Conservation (phyloP, 2,329 filamentous ascomycete species). For the Cercospora citrullina region DNA sequence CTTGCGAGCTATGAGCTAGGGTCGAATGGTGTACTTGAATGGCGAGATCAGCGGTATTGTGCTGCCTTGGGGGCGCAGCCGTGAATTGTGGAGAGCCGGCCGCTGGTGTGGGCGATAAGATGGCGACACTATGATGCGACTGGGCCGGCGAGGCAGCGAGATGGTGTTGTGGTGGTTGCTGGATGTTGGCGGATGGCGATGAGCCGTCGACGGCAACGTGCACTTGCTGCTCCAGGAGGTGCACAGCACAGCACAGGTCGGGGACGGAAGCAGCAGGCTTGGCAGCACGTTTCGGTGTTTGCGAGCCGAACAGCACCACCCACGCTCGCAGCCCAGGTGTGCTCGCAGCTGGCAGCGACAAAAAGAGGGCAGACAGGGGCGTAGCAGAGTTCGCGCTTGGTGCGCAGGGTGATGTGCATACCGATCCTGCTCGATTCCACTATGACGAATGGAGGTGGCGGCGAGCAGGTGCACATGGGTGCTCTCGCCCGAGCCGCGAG, state of each 20-base stretch:
- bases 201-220: neutral
- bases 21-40: slow-evolving; percentile 19
- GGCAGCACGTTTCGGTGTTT: neutral
- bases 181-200: neutral
- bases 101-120: slow-evolving; percentile 15
- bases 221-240: neutral
- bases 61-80: slow-evolving; percentile 33
- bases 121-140: neutral
- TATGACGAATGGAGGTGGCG: slow-evolving; percentile 2
- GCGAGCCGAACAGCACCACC: slow-evolving; percentile 1
- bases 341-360: neutral
- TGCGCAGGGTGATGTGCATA: slow-evolving; percentile 7
- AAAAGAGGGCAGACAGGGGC: neutral
- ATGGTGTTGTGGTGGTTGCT: neutral
- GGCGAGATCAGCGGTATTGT: slow-evolving; percentile 28
- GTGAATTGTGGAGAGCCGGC: slow-evolving; percentile 26
- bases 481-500: neutral
- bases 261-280: neutral
- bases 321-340: neutral
- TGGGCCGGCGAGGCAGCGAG: slow-evolving; percentile 14
- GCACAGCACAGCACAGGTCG: neutral
- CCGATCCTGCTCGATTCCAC: slow-evolving; percentile 6
- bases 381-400: slow-evolving; percentile 6
- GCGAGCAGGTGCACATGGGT: neutral
- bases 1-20: slow-evolving; percentile 20